These are phyloP conservation scores for Starmerella stigmatis DNA, from an alignment of 805 yeast genomes.

Conservation along the genomic window DNA sequence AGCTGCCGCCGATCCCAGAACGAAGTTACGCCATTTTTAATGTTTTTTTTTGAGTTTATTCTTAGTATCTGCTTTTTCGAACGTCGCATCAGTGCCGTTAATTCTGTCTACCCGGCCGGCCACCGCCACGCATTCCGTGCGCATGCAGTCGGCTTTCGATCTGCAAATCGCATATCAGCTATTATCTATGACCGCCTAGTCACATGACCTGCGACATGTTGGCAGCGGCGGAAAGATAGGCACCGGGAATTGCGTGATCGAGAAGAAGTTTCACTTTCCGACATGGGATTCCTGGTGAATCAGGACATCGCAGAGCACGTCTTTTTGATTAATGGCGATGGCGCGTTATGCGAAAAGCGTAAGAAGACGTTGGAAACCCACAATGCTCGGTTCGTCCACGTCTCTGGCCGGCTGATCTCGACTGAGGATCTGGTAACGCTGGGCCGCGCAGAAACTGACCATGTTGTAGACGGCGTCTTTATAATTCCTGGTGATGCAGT, in stretches of 20 bases:
- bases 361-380: slow-evolving; percentile 13
- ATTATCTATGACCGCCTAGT: background rate
- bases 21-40: too few species aligned
- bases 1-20: background rate
- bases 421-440: slow-evolving; percentile 39
- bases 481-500: slow-evolving; percentile 30
- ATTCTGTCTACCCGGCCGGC: too few species aligned
- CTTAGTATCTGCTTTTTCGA: too few species aligned
- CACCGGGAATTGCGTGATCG: background rate
- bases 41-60: background rate
- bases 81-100: too few species aligned
- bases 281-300: slow-evolving; percentile 23
- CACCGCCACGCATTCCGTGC: too few species aligned
- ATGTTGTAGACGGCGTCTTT: slow-evolving; percentile 66
- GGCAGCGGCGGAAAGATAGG: too few species aligned
- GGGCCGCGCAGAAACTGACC: slow-evolving; percentile 55
- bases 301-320: slow-evolving; percentile 17
- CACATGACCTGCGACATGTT: too few species aligned
- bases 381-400: slow-evolving; percentile 17
- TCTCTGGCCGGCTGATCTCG: slow-evolving; percentile 9
- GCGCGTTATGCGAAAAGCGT: slow-evolving; percentile 17
- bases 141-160: background rate
- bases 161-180: slow-evolving; percentile 1
- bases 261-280: background rate
- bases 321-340: slow-evolving; percentile 19